A percentile compares a stretch with the other conserved stretches of the same genome.
phyloP scores from a whole-genome alignment of 306 rosid species.

The Cyamopsis tetragonoloba region DNA sequence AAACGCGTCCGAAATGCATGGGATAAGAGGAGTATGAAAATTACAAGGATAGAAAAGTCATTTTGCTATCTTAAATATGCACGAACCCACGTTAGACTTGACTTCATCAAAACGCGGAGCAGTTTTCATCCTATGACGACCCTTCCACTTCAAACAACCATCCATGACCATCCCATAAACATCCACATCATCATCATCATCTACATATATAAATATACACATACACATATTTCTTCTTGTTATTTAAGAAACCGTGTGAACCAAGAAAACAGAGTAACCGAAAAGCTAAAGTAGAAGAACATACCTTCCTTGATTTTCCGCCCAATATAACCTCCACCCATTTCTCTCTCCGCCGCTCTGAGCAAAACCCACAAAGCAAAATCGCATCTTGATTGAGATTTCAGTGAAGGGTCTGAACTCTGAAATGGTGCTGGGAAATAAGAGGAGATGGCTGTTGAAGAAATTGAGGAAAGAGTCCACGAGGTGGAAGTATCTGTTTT shows the following conservation, averaged over 20 bases:
- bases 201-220: no score
- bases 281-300: not conserved
- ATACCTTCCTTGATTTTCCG: slow-evolving; percentile 7
- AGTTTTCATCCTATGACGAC: not conserved
- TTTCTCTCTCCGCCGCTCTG: not conserved
- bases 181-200: no score
- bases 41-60: no score
- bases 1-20: no score
- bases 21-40: no score
- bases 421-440: slow-evolving; percentile 23
- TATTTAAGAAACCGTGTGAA: not conserved
- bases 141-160: not conserved
- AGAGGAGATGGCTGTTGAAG: slow-evolving; percentile 49
- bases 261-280: slow-evolving; percentile 1
- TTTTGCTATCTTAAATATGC: no score
- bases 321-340: slow-evolving; percentile 13
- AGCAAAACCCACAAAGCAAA: not conserved
- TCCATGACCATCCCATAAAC: no score
- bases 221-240: no score
- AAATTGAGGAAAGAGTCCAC: slow-evolving; percentile 40
- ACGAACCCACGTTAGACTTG: not conserved
- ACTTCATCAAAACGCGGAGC: slow-evolving; percentile 11
- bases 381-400: not conserved
- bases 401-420: not conserved
- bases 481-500: slow-evolving; percentile 43